These are phyloP conservation scores for Sporisorium reilianum DNA, from an alignment of 1,284 basidiomycete species.

Conservation along the genomic window DNA sequence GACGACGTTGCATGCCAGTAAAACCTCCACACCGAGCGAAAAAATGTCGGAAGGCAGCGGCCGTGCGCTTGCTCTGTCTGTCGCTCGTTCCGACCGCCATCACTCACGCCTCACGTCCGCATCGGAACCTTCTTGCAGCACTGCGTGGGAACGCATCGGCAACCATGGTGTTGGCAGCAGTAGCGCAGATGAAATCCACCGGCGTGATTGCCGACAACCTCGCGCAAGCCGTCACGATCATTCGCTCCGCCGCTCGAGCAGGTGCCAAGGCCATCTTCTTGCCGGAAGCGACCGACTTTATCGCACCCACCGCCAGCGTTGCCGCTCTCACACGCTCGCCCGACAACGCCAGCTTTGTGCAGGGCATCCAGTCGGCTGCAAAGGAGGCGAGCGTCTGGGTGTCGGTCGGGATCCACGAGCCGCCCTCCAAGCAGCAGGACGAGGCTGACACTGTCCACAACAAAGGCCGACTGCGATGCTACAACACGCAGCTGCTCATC, in stretches of 20 bases:
- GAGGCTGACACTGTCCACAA: constrained; percentile 28
- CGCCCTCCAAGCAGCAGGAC: constrained; percentile 59
- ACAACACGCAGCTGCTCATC: constrained; percentile 72
- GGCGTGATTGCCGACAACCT: constrained; percentile 63
- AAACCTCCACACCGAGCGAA: constrained; percentile 7
- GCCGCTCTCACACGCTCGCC: constrained; percentile 54
- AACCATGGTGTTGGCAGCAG: constrained; percentile 62
- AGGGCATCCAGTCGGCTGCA: constrained; percentile 69
- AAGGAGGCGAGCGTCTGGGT: constrained; percentile 70
- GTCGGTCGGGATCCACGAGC: constrained; percentile 72
- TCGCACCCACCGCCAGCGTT: constrained; percentile 69
- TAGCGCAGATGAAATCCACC: constrained; percentile 61
- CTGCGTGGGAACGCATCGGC: too few species aligned
- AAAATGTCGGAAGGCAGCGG: constrained; percentile 3
- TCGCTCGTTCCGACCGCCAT: not conserved
- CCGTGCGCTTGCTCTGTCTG: not conserved
- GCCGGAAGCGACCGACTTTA: constrained; percentile 73
- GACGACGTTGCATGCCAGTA: not conserved
- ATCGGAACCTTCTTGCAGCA: not conserved
- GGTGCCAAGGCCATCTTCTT: constrained; percentile 71
- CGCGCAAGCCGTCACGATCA: constrained; percentile 53
- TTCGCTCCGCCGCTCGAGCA: constrained; percentile 64
- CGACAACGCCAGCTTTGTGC: constrained; percentile 65
- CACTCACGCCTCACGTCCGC: too few species aligned
- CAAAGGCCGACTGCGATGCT: constrained; percentile 68